Evolutionary conservation across 176 grass and related monocot genomes (phyloP).

Genomic region (Metroxylon sagu): DNA sequence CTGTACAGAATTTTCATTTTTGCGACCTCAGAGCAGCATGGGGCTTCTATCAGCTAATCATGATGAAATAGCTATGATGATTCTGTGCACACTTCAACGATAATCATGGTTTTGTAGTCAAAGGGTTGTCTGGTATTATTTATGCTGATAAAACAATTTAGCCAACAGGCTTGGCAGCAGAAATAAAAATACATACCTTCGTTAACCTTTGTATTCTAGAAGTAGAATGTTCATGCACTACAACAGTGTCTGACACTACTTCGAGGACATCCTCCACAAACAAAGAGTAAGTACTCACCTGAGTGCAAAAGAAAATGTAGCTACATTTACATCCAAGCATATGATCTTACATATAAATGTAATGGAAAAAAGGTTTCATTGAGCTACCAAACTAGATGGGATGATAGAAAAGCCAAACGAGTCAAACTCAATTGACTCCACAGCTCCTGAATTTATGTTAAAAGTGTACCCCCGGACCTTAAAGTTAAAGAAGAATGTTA

Average conservation of each 20-base stretch:
- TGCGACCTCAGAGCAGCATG: too few species aligned
- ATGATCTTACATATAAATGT: background rate
- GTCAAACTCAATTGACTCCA: slow-evolving; percentile 88
- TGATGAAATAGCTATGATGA: too few species aligned
- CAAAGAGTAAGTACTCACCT: slow-evolving; percentile 87
- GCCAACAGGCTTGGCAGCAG: background rate
- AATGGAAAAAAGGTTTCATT: background rate
- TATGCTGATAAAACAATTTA: background rate
- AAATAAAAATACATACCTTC: slow-evolving; percentile 46
- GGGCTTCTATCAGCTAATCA: too few species aligned
- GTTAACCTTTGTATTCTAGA: slow-evolving; percentile 85
- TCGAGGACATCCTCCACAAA: slow-evolving; percentile 83
- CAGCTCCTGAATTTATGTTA: slow-evolving; percentile 71
- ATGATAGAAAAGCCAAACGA: slow-evolving; percentile 80
- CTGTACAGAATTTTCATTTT: too few species aligned
- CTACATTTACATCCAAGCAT: slow-evolving; percentile 6
- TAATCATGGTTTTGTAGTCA: too few species aligned
- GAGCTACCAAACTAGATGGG: slow-evolving; percentile 77
- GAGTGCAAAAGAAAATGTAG: slow-evolving; percentile 10
- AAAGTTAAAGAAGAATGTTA: slow-evolving; percentile 12
- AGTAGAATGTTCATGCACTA: slow-evolving; percentile 69
- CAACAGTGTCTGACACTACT: slow-evolving; percentile 58
- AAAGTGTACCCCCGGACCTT: slow-evolving; percentile 90
- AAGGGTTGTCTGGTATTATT: too few species aligned
- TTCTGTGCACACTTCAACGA: too few species aligned